Evolutionary conservation across 2,329 filamentous ascomycete species (phyloP).

Genomic region (Colletotrichum incanum): DNA sequence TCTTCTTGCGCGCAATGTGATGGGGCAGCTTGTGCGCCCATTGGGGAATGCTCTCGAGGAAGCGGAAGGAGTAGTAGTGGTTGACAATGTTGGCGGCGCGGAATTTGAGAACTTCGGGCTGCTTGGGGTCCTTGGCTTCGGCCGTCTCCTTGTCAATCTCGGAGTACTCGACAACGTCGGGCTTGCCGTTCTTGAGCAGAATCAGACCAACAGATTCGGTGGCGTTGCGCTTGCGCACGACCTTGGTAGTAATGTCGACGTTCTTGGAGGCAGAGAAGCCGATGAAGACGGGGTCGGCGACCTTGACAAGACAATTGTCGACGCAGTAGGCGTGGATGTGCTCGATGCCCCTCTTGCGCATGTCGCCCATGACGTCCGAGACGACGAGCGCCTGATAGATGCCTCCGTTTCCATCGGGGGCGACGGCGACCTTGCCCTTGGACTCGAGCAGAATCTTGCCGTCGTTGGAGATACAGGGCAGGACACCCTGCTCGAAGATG

Average conservation of each 20-base stretch:
- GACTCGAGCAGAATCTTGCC: slow-evolving; percentile 96
- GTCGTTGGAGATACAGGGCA: slow-evolving; percentile 97
- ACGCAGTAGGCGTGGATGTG: slow-evolving; percentile 99
- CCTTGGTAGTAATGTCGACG: slow-evolving; percentile 98
- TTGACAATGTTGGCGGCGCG: slow-evolving; percentile 99
- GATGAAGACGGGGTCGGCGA: slow-evolving; percentile 96
- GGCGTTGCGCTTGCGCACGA: slow-evolving; percentile 97
- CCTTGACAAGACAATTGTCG: slow-evolving; percentile 98
- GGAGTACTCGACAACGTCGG: slow-evolving; percentile 98
- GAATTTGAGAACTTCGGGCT: slow-evolving; percentile 90
- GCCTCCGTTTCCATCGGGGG: slow-evolving; percentile 96
- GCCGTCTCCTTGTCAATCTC: slow-evolving; percentile 94
- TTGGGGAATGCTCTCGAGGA: slow-evolving; percentile 90
- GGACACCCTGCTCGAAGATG: slow-evolving; percentile 96
- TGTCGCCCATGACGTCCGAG: slow-evolving; percentile 86
- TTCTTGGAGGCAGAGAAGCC: slow-evolving; percentile 91
- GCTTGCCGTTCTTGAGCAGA: slow-evolving; percentile 93
- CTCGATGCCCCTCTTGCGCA: slow-evolving; percentile 89
- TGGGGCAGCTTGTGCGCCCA: slow-evolving; percentile 92
- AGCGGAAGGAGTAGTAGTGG: slow-evolving; percentile 98
- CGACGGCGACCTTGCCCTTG: slow-evolving; percentile 93
- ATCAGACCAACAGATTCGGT: slow-evolving; percentile 97
- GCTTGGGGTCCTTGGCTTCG: slow-evolving; percentile 87
- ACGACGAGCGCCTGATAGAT: slow-evolving; percentile 93
- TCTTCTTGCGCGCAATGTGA: slow-evolving; percentile 99